phyloP scores from a whole-genome alignment of 2,329 filamentous ascomycete species.

The Zymoseptoria brevis region DNA sequence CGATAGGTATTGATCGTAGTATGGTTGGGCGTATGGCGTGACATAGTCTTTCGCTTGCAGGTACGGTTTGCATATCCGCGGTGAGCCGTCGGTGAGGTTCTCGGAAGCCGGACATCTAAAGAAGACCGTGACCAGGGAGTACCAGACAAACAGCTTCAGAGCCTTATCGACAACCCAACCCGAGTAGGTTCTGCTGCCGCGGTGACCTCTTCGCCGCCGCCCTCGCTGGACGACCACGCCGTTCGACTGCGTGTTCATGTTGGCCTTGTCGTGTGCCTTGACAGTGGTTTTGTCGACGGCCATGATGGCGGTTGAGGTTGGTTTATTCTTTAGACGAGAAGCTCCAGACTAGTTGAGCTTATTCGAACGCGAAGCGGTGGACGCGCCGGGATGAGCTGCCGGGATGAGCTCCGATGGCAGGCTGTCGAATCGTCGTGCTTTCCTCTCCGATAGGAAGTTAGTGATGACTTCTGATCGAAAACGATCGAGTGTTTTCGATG shows the following conservation, averaged over 20 bases:
- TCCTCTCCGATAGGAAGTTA: background rate
- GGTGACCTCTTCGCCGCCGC: conserved; percentile 1
- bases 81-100: conserved; percentile 61
- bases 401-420: background rate
- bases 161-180: conserved; percentile 23
- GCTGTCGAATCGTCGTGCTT: background rate
- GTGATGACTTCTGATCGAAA: background rate
- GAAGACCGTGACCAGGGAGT: conserved; percentile 68
- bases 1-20: conserved; percentile 76
- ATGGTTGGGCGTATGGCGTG: conserved; percentile 70
- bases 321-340: background rate
- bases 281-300: background rate
- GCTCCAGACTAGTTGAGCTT: conserved; percentile 1
- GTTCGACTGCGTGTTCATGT: conserved; percentile 18
- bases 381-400: background rate
- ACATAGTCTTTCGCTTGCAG: conserved; percentile 57
- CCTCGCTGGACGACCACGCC: conserved; percentile 7
- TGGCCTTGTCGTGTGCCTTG: conserved; percentile 1
- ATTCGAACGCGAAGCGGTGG: background rate
- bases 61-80: conserved; percentile 77
- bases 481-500: background rate
- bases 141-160: conserved; percentile 68
- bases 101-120: conserved; percentile 72
- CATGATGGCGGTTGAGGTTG: conserved; percentile 3
- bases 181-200: conserved; percentile 13